Evolutionary conservation across 2,329 filamentous ascomycete genomes (phyloP), one percentile per base, ranked within the genome.

Genomic region (Trichophyton rubrum): DNA sequence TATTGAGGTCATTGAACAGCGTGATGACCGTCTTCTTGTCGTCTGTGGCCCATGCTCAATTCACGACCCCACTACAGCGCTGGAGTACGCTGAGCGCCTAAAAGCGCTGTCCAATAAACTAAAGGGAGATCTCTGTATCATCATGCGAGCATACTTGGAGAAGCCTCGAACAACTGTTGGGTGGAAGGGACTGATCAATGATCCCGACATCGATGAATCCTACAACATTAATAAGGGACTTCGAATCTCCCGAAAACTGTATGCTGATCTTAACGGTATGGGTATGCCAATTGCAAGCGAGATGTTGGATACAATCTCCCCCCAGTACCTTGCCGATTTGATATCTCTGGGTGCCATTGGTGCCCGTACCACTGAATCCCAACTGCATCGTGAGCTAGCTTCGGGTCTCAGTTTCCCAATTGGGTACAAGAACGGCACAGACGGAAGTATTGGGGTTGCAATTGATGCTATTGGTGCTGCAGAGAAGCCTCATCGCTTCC

Each of bases 161-260:
- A 99, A 99, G 82, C 93, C 93, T 22, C 86, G 93, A 65, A 99
- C 93, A 30, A 99, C 93, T 0, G 90, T 99, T 30, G 93, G 93
- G 67, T 99, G 93, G 93, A 99, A 99, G 80, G 93, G 93, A 57
- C 79, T 99, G 68, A 95, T 99, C 79, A 97, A 99, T 74, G 93
- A 99, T 76, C 93, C 93, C 1, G 92, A 97, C 71, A 95, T 99
- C 71, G 91, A 97, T 75, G 92, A 96, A 74, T 93, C 88, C 75
- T 97, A 96, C 87, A 86, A 96, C 78, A 97, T 99, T 79, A 97
- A 97, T 82, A 97, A 97, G 81, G 93, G 93, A 20, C 77, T 99
- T 70, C 85, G 89, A 58, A 80, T 90, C 60, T 89, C 90, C 60
- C 83, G 93, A 67, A 86, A 97, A 75, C 82, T 99, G 72, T 97